Percentiles rank a stretch among this genome's conserved stretches.
phyloP scores from a whole-genome alignment of 495 filamentous ascomycete species.

The Aspergillus leporis region DNA sequence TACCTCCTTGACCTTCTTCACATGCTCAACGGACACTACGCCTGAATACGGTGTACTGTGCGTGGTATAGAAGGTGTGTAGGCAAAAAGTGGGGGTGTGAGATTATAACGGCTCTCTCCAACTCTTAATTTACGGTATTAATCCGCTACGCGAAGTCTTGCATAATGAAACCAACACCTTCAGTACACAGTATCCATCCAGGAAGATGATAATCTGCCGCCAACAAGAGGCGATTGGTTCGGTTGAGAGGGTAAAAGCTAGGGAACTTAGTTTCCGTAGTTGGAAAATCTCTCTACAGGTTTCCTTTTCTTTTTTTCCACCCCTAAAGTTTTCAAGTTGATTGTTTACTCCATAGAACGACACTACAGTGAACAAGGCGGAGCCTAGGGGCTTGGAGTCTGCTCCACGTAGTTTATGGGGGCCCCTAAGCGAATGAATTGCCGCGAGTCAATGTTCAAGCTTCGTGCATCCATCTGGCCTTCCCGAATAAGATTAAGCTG shows the following conservation, averaged over 20 bases:
- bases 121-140: not conserved
- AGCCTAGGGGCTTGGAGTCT: not conserved
- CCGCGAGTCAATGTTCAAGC: constrained; percentile 14
- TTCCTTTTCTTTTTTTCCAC: not conserved
- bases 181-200: not conserved
- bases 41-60: not conserved
- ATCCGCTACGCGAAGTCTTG: not conserved
- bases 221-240: not conserved
- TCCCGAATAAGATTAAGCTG: constrained; percentile 15
- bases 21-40: not conserved
- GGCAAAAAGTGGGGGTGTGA: no score
- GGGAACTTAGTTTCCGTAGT: not conserved
- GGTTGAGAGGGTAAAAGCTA: not conserved
- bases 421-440: constrained; percentile 11
- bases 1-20: not conserved
- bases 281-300: not conserved
- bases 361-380: not conserved
- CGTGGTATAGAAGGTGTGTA: no score
- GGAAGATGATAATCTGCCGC: not conserved
- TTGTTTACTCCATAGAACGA: not conserved
- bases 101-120: not conserved
- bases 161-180: not conserved
- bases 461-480: constrained; percentile 17
- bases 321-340: not conserved
- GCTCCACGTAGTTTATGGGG: not conserved